These are phyloP conservation scores for Sporothrix brunneoviolacea DNA, from an alignment of 2,329 filamentous ascomycete species.

Conservation along the genomic window DNA sequence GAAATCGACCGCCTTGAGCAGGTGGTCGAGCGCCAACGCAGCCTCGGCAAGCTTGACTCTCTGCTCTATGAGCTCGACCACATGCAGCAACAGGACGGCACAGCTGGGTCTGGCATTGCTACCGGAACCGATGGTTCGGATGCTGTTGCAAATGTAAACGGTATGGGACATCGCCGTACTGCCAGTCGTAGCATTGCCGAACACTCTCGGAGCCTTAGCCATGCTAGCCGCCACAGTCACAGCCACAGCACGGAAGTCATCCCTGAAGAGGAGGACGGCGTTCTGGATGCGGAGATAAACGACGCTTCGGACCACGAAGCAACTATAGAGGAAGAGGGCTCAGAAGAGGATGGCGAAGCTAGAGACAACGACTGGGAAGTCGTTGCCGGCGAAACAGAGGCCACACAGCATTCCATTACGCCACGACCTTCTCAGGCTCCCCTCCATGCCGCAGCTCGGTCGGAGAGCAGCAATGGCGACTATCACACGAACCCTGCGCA, in stretches of 20 bases:
- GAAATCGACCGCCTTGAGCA: slow-evolving; percentile 92
- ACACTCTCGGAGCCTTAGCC: slow-evolving; percentile 49
- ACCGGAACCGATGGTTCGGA: background rate
- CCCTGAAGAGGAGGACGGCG: slow-evolving; percentile 43
- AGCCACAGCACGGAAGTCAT: slow-evolving; percentile 40
- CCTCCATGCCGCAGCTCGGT: background rate
- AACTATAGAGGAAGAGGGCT: slow-evolving; percentile 24
- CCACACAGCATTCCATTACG: slow-evolving; percentile 12
- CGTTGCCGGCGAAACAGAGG: background rate
- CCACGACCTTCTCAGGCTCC: slow-evolving; percentile 19
- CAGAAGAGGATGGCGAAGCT: slow-evolving; percentile 30
- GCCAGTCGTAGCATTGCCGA: slow-evolving; percentile 37
- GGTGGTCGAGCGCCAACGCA: slow-evolving; percentile 90
- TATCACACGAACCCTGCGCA: slow-evolving; percentile 66
- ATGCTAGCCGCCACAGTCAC: slow-evolving; percentile 47
- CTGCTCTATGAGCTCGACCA: slow-evolving; percentile 85
- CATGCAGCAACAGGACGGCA: slow-evolving; percentile 50
- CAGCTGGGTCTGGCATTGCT: background rate
- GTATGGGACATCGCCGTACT: slow-evolving; percentile 37
- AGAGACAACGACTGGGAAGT: background rate
- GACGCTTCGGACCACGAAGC: slow-evolving; percentile 11
- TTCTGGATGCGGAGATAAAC: slow-evolving; percentile 1
- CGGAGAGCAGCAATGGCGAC: slow-evolving; percentile 22
- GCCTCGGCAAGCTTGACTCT: slow-evolving; percentile 88
- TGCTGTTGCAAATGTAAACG: slow-evolving; percentile 24